phyloP scores from a whole-genome alignment of 140 eudicot genomes.

The Erigeron philadelphicus region DNA sequence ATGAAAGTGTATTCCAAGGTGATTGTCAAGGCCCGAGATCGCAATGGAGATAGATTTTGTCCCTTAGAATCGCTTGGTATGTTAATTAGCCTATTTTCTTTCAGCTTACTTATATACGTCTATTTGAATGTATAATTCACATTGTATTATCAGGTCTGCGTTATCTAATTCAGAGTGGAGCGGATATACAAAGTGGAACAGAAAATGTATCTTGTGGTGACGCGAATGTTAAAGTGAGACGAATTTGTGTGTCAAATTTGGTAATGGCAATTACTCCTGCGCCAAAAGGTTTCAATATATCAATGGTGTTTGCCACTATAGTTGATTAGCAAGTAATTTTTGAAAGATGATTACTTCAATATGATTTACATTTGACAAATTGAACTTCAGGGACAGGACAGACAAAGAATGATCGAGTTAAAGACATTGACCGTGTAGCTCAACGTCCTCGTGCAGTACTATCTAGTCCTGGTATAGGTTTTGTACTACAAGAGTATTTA shows the following conservation, averaged over 20 bases:
- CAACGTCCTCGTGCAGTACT: constrained; percentile 38
- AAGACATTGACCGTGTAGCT: constrained; percentile 19
- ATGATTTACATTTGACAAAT: neutral
- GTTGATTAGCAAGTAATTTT: neutral
- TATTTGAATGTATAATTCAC: neutral
- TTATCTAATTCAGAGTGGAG: constrained; percentile 18
- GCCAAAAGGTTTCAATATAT: constrained; percentile 21
- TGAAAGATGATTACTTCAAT: neutral
- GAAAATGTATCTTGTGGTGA: constrained; percentile 10
- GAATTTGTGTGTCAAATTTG: constrained; percentile 22
- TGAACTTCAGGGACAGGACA: constrained; percentile 8
- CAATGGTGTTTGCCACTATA: neutral
- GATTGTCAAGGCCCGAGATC: constrained; percentile 7
- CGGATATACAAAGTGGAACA: neutral
- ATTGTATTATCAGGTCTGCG: constrained; percentile 17
- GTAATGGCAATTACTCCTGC: neutral
- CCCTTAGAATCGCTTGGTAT: constrained; percentile 23
- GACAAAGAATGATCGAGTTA: constrained; percentile 13
- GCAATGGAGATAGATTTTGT: constrained; percentile 9
- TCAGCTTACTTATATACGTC: neutral
- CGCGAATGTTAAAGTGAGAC: constrained; percentile 10
- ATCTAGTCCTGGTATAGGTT: constrained; percentile 32
- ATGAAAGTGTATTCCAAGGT: constrained; percentile 17
- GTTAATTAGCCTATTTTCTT: neutral
- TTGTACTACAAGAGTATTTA: neutral